phyloP scores from a whole-genome alignment of 352 stramenopile genomes.

The Blastocystis sp. region DNA sequence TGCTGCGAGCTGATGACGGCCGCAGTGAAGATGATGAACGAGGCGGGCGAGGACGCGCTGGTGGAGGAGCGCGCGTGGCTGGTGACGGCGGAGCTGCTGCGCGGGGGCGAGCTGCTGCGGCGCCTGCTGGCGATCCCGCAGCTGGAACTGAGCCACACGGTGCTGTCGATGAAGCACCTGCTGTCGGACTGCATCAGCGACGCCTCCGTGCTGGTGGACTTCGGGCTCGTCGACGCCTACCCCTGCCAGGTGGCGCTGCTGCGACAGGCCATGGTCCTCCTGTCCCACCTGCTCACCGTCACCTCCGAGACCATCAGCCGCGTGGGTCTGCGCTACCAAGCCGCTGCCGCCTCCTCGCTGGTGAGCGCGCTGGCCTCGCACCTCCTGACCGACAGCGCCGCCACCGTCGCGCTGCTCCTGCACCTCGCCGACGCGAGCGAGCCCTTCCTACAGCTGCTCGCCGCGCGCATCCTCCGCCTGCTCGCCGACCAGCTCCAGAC shows the following conservation, averaged over 20 bases:
- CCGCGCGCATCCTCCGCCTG: background rate
- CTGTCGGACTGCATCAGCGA: conserved; percentile 36
- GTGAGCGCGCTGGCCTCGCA: conserved; percentile 42
- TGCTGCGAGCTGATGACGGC: background rate
- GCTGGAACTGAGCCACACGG: conserved; percentile 9
- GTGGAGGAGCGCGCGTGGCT: background rate
- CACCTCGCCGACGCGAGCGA: background rate
- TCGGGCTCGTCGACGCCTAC: conserved; percentile 13
- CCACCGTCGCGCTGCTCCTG: conserved; percentile 17
- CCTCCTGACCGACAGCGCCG: background rate
- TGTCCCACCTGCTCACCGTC: conserved; percentile 23
- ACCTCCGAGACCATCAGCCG: conserved; percentile 24
- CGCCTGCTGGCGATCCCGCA: conserved; percentile 4
- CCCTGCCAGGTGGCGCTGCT: background rate
- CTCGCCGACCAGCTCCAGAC: conserved; percentile 18
- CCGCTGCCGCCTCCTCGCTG: background rate
- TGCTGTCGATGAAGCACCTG: background rate
- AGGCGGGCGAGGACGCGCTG: background rate
- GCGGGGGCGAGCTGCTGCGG: background rate
- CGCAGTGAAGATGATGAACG: background rate
- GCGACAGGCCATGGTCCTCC: background rate
- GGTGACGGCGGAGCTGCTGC: background rate
- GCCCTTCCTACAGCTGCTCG: conserved; percentile 9
- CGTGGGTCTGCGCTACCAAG: background rate
- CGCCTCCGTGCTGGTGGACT: conserved; percentile 15